These are phyloP conservation scores for Curvularia hawaiiensis DNA, from an alignment of 2,329 filamentous ascomycete species.

Conservation along the genomic window DNA sequence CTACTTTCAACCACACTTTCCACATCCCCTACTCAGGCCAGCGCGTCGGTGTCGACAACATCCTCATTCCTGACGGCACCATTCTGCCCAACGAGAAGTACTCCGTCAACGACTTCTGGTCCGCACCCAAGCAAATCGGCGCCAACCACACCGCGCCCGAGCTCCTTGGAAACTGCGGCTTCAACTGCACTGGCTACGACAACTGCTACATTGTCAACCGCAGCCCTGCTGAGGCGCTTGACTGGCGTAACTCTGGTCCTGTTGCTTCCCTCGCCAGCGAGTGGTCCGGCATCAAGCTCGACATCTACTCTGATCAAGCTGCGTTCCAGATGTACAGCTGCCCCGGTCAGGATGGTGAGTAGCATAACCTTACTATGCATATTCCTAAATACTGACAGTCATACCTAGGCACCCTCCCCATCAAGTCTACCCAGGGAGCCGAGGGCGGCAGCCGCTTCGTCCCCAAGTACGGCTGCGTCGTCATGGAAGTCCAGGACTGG, in stretches of 20 bases:
- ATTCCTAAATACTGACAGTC: slow-evolving; percentile 12
- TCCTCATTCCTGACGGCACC: slow-evolving; percentile 57
- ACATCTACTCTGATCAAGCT: slow-evolving; percentile 82
- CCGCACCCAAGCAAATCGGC: slow-evolving; percentile 77
- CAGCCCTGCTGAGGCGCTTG: slow-evolving; percentile 59
- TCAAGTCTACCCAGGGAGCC: slow-evolving; percentile 74
- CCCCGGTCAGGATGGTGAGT: slow-evolving; percentile 71
- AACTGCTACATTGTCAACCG: slow-evolving; percentile 74
- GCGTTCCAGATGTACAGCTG: slow-evolving; percentile 91
- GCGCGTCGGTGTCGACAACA: slow-evolving; percentile 67
- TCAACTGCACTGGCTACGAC: slow-evolving; percentile 84
- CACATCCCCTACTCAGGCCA: slow-evolving; percentile 74
- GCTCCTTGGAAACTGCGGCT: slow-evolving; percentile 76
- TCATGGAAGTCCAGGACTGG: slow-evolving; percentile 91
- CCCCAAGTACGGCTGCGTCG: slow-evolving; percentile 80
- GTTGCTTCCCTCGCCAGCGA: slow-evolving; percentile 70
- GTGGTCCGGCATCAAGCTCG: slow-evolving; percentile 82
- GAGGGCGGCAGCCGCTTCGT: slow-evolving; percentile 66
- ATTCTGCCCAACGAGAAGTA: slow-evolving; percentile 71
- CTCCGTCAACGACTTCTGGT: slow-evolving; percentile 83
- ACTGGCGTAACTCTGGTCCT: slow-evolving; percentile 67
- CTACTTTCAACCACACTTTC: slow-evolving; percentile 72
- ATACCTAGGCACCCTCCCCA: slow-evolving; percentile 55
- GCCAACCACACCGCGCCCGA: slow-evolving; percentile 67
- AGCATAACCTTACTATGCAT: neutral